phyloP scores from a whole-genome alignment of 2,329 filamentous ascomycete species.

The Mycocentrospora acerina region DNA sequence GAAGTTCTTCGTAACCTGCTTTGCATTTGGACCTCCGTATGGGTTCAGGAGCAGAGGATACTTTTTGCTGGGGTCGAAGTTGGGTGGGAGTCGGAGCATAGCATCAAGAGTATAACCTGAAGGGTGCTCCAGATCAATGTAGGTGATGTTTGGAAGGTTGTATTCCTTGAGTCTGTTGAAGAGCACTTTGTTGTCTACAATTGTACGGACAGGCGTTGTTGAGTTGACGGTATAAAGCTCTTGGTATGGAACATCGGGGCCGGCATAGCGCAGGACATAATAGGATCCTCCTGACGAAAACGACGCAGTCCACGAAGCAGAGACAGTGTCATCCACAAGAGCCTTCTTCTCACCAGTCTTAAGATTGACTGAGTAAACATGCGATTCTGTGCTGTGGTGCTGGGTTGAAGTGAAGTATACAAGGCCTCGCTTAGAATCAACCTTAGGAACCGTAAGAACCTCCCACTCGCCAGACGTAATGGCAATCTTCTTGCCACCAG shows the following conservation, averaged over 20 bases:
- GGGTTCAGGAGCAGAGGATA: constrained; percentile 69
- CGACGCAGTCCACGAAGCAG: constrained; percentile 64
- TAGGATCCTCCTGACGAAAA: constrained; percentile 65
- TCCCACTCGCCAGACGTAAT: constrained; percentile 70
- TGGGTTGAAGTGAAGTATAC: constrained; percentile 68
- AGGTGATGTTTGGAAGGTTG: constrained; percentile 64
- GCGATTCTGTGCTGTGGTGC: constrained; percentile 65
- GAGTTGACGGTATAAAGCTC: constrained; percentile 63
- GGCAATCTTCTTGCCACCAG: constrained; percentile 56
- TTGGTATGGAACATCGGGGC: constrained; percentile 69
- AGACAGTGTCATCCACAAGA: constrained; percentile 61
- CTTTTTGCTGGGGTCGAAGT: constrained; percentile 63
- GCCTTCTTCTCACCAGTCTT: constrained; percentile 56
- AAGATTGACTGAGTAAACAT: constrained; percentile 67
- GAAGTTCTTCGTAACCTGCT: constrained; percentile 62
- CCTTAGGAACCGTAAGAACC: constrained; percentile 59
- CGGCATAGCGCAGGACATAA: constrained; percentile 66
- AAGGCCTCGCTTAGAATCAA: constrained; percentile 58
- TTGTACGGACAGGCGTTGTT: constrained; percentile 57
- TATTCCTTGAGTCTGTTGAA: constrained; percentile 60
- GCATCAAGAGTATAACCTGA: constrained; percentile 64
- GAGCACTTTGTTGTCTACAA: constrained; percentile 62
- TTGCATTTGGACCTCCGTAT: constrained; percentile 67
- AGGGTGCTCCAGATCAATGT: constrained; percentile 63
- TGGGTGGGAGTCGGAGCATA: constrained; percentile 64